Evolutionary conservation across 2,329 filamentous ascomycete genomes (phyloP).

Genomic region (Neonectria sp.): DNA sequence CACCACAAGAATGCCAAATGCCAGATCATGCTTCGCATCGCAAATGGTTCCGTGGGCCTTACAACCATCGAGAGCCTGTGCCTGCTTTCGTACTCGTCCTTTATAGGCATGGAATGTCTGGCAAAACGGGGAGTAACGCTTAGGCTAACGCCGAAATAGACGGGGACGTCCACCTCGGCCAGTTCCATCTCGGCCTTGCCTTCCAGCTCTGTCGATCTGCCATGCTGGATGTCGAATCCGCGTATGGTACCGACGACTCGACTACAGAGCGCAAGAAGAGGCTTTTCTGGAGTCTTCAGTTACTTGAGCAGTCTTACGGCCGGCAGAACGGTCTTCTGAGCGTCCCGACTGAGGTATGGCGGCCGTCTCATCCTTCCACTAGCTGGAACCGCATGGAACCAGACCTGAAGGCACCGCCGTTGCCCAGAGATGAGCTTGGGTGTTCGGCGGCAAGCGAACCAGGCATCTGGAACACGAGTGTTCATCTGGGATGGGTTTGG

Average conservation of each 20-base stretch:
- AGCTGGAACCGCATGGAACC: slow-evolving; percentile 43
- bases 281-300: slow-evolving; percentile 66
- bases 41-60: slow-evolving; percentile 65
- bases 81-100: slow-evolving; percentile 64
- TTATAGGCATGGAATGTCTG: slow-evolving; percentile 57
- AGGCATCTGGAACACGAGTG: slow-evolving; percentile 66
- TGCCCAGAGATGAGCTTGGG: slow-evolving; percentile 62
- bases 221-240: slow-evolving; percentile 61
- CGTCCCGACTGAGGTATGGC: slow-evolving; percentile 58
- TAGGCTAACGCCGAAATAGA: slow-evolving; percentile 52
- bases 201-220: slow-evolving; percentile 66
- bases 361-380: slow-evolving; percentile 51
- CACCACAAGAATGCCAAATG: slow-evolving; percentile 59
- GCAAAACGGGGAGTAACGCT: neutral
- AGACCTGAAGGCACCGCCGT: slow-evolving; percentile 56
- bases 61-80: slow-evolving; percentile 67
- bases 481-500: slow-evolving; percentile 68
- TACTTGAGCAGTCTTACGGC: slow-evolving; percentile 66
- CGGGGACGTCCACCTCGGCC: slow-evolving; percentile 63
- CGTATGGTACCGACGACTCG: slow-evolving; percentile 55
- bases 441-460: slow-evolving; percentile 57
- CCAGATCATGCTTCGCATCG: slow-evolving; percentile 64
- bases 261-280: slow-evolving; percentile 62
- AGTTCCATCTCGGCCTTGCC: slow-evolving; percentile 65
- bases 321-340: slow-evolving; percentile 61